Conservation (phyloP, 768 basidiomycete genomes). For the Gloeophyllum trabeum region DNA sequence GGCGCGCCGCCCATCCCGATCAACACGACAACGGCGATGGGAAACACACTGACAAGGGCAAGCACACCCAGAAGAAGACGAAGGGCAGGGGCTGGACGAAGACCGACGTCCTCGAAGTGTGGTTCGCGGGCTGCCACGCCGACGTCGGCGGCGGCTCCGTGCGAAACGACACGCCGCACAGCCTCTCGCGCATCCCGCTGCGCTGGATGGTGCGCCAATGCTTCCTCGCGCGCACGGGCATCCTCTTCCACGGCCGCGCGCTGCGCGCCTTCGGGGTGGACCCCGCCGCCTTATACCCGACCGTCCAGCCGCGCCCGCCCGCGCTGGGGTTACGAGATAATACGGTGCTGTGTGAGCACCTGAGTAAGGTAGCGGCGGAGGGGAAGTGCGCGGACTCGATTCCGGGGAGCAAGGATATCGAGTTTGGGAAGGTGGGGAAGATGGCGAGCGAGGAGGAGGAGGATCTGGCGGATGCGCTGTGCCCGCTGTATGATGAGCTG, state of each 20-base stretch:
- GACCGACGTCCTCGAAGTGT: slow-evolving; percentile 47
- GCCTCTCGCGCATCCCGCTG: slow-evolving; percentile 18
- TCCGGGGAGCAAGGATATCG: neutral
- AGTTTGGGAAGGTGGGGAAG: neutral
- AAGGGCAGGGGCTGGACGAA: neutral
- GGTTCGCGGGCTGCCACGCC: slow-evolving; percentile 2
- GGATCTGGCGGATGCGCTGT: slow-evolving; percentile 5
- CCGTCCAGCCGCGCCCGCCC: neutral
- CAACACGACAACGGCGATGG: neutral
- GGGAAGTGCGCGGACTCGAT: neutral
- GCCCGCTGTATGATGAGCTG: slow-evolving; percentile 9
- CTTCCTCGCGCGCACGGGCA: slow-evolving; percentile 37
- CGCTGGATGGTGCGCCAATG: slow-evolving; percentile 26
- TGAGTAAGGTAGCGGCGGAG: no score
- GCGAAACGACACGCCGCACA: slow-evolving; percentile 11
- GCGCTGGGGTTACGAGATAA: neutral
- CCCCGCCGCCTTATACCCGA: neutral
- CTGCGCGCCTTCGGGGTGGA: slow-evolving; percentile 20
- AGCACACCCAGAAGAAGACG: neutral
- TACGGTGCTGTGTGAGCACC: no score
- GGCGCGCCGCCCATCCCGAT: neutral
- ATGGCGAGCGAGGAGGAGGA: slow-evolving; percentile 7
- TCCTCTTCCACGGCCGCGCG: slow-evolving; percentile 41
- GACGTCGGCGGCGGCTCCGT: slow-evolving; percentile 22
- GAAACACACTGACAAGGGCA: neutral